Percentiles rank a stretch among this genome's conserved stretches.
These are phyloP conservation scores for Curvularia sp. DNA, from an alignment of 2,329 filamentous ascomycete species.

Conservation along the genomic window DNA sequence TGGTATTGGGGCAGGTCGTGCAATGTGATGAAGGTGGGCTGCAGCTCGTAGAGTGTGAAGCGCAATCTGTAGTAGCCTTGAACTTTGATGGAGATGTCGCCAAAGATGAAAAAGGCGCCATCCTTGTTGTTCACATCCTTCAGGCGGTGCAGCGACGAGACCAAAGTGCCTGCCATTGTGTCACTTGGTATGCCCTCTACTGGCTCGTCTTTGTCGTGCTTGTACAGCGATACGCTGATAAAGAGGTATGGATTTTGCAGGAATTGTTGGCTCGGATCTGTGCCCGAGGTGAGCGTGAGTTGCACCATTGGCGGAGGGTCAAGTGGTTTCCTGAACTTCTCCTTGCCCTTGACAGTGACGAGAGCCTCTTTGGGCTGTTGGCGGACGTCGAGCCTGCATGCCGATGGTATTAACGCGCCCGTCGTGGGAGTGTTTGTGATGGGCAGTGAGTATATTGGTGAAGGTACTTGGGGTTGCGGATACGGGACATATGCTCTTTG, in stretches of 20 bases:
- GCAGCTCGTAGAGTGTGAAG: slow-evolving; percentile 74
- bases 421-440: neutral
- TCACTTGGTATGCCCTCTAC: slow-evolving; percentile 49
- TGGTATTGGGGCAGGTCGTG: neutral
- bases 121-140: slow-evolving; percentile 80
- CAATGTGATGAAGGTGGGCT: slow-evolving; percentile 39
- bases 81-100: slow-evolving; percentile 79
- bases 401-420: neutral
- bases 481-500: neutral
- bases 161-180: slow-evolving; percentile 73
- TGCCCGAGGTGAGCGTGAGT: slow-evolving; percentile 62
- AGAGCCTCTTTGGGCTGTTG: slow-evolving; percentile 73
- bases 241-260: slow-evolving; percentile 71
- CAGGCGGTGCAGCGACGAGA: slow-evolving; percentile 81
- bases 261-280: slow-evolving; percentile 67
- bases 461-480: neutral
- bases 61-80: slow-evolving; percentile 76
- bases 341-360: slow-evolving; percentile 71
- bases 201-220: slow-evolving; percentile 56
- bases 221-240: slow-evolving; percentile 64
- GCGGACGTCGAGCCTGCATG: slow-evolving; percentile 53
- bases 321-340: slow-evolving; percentile 85
- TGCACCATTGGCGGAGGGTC: slow-evolving; percentile 88
- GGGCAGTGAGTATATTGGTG: slow-evolving; percentile 1
- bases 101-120: slow-evolving; percentile 89